A percentile compares a stretch with the other conserved stretches of the same genome.
phyloP scores from a whole-genome alignment of 2,329 filamentous ascomycete species.

The Sporothrix euskadiensis region DNA sequence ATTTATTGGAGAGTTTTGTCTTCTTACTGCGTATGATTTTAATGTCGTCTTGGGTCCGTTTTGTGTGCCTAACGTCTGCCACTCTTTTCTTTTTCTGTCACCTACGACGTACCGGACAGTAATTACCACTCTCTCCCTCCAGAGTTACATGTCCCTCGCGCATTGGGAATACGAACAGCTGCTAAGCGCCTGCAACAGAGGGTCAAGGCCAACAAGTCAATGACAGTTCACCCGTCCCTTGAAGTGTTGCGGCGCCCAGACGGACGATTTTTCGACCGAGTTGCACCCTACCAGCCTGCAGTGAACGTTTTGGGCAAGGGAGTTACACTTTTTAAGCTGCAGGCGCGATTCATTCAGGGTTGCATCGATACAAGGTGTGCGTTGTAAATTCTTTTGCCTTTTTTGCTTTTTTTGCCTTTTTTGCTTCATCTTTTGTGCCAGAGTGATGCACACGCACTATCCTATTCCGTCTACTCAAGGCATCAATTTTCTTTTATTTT shows the following conservation, averaged over 20 bases:
- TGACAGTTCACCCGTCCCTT: not conserved
- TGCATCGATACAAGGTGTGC: not conserved
- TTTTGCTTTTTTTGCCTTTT: not conserved
- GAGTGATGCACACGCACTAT: not conserved
- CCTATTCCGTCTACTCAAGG: slow-evolving; percentile 12
- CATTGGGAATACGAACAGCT: slow-evolving; percentile 4
- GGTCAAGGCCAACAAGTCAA: not conserved
- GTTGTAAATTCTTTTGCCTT: not conserved
- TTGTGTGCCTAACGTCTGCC: not conserved
- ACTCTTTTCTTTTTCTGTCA: slow-evolving; percentile 1
- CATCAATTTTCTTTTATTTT: not conserved
- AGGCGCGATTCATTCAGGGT: slow-evolving; percentile 2
- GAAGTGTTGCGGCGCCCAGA: not conserved
- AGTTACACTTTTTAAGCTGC: not conserved
- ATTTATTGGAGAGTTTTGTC: not conserved
- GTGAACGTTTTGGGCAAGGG: not conserved
- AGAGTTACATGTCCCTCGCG: not conserved
- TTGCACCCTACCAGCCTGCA: not conserved
- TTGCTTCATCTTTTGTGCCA: not conserved
- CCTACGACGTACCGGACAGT: not conserved
- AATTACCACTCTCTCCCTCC: not conserved
- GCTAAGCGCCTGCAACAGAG: slow-evolving; percentile 17
- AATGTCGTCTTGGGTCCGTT: not conserved
- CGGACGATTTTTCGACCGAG: not conserved
- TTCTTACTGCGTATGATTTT: not conserved